Base-by-base conservation (phyloP, 2,329 filamentous ascomycete genomes). In the Cercospora sp. region DNA sequence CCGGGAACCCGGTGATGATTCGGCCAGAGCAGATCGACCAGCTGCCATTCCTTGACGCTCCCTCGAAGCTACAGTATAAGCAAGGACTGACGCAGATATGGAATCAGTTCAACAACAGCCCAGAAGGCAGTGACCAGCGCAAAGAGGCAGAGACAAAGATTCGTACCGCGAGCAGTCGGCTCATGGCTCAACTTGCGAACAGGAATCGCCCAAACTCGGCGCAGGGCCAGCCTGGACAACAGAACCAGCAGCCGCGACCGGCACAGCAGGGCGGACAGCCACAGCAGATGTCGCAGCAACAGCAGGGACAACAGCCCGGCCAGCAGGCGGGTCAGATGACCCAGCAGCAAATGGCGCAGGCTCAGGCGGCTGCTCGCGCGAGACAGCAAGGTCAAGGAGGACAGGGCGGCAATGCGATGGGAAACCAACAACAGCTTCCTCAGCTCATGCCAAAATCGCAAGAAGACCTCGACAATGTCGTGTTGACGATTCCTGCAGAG, bases 51-150 rank as follows among this genome's bases (percentile, higher is more conserved):
- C 79, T 89, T 31, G 84, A 78, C 68, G 84, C 86, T 8, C 78
- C 83, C 60, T 83, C 86, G 72, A 89, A 88, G 78, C 77, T 81
- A 55, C 83, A 86, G 71, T 87, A 88, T 73, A 84, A 84, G 66
- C 78, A 82, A 60, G 80, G 84, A 20, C 82, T 89, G 69, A 81
- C 82, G 66, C 83, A 80, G 68, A 80, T 87, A 60, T 89, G 86
- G 86, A 81, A 83, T 31, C 77, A 82, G 33, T 79, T 86, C 61
- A 83, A 86, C 68, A 81, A 75, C 51, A 81, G 82, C 48, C 80
- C 85, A 12, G 78, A 79, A 36, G 83, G 83, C 63, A 85, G 81
- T 62, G 75, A 79, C 1, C 83, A 84, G 12, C 82, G 84, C 61
- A 77, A 80, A 30, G 85, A 84, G 70, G 80, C 88, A 20, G 80